A percentile compares a stretch with the other conserved stretches of the same genome.
These are phyloP conservation scores for Chalciporus sp. DNA, from an alignment of 1,284 basidiomycete genomes.

Conservation along the genomic window DNA sequence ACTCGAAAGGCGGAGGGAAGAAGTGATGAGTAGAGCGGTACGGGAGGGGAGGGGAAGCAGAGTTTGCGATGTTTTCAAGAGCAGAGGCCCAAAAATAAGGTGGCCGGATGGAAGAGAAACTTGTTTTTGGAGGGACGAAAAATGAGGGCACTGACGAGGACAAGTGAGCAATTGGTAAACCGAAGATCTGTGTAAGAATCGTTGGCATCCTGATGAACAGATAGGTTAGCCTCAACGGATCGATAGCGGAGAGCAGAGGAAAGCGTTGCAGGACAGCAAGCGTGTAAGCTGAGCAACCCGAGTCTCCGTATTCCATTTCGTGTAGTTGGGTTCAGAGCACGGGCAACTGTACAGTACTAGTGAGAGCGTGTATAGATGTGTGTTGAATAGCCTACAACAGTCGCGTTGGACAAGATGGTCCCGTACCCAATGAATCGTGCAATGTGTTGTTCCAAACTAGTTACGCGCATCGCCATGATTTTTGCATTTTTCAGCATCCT, in stretches of 20 bases:
- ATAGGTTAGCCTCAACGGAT: conserved; percentile 36
- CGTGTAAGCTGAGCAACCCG: conserved; percentile 43
- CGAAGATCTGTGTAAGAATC: conserved; percentile 30
- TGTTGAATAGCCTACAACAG: too few species aligned
- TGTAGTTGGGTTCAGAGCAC: conserved; percentile 23
- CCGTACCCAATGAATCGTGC: not conserved
- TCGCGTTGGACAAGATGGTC: not conserved
- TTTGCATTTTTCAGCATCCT: not conserved
- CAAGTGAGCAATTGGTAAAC: conserved; percentile 31
- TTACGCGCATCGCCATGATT: not conserved
- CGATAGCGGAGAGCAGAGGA: conserved; percentile 46
- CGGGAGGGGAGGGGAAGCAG: conserved; percentile 11
- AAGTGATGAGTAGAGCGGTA: conserved; percentile 33
- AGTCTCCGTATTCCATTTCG: conserved; percentile 42
- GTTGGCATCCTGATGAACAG: conserved; percentile 5
- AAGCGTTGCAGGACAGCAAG: conserved; percentile 38
- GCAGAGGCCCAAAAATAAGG: conserved; percentile 28
- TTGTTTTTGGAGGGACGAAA: conserved; percentile 27
- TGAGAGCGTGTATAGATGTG: conserved; percentile 55
- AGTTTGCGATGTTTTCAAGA: conserved; percentile 27
- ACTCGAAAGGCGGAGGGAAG: conserved; percentile 30
- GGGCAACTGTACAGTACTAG: conserved; percentile 43
- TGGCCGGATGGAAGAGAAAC: conserved; percentile 30
- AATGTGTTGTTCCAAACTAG: not conserved
- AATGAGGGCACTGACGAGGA: conserved; percentile 18